Evolutionary conservation across 2,329 filamentous ascomycete species (phyloP), one percentile per base, ranked within the genome.

Genomic region (Paecilomyces dactylethromorphus): DNA sequence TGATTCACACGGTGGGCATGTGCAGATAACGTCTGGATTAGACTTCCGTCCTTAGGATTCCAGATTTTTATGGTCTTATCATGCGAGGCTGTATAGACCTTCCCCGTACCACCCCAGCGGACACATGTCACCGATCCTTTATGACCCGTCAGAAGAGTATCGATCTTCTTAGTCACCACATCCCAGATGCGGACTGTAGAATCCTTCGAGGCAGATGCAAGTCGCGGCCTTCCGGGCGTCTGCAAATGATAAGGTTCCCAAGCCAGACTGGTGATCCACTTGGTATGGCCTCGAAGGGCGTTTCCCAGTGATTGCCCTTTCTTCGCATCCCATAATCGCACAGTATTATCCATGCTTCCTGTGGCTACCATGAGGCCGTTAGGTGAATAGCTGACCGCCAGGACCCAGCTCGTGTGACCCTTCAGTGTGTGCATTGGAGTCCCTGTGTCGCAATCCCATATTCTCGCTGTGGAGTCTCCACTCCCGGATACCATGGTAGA

Each of bases 1-100:
- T 97, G 91, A 71, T 99, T 99, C 31, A 99, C 90, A 86, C 93
- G 96, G 71, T 97, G 94, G 0, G 90, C 91, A 71, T 99, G 95
- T 1, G 88, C 82, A 21, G 84, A 85, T 8, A 97, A 79, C 0
- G 88, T 92, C 72, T 94, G 90, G 56, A 91, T 79, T 22, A 97
- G 79, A 1, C 87, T 91, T 31, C 93, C 94, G 63, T 88, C 87
- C 45, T 82, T 81, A 0, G 90, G 85, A 68, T 94, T 87, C 92
- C 93, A 99, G 3, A 97, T 85, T 66, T 93, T 92, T 65, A 97
- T 85, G 0, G 88, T 93, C 79, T 95, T 95, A 78, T 97, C 93
- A 71, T 96, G 92, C 33, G 90, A 95, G 21, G 85, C 85, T 7
- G 89, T 91, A 77, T 94, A 96, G 63, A 96, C 87, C 59, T 85